Evolutionary conservation across 805 yeast genomes (phyloP).

Genomic region (Pichia occidentalis): DNA sequence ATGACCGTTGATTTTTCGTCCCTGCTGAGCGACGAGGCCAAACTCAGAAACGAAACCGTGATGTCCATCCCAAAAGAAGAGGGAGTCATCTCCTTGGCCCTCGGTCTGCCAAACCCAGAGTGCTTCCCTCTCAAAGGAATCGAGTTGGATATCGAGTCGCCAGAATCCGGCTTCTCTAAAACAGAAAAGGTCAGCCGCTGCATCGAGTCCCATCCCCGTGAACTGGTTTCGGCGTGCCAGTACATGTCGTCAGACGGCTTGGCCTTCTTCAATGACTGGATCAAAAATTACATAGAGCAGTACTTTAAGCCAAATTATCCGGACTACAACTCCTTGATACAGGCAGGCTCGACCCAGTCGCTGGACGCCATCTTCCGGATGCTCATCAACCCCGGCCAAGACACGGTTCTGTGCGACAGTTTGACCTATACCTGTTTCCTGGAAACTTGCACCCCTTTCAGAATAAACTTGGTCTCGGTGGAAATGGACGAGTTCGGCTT

Average conservation of each 20-base stretch:
- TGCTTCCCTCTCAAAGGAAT: constrained; percentile 41
- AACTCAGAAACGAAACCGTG: constrained; percentile 24
- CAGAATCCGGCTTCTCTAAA: constrained; percentile 37
- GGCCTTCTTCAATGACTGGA: constrained; percentile 34
- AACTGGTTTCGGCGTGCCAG: constrained; percentile 44
- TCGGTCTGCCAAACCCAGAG: constrained; percentile 50
- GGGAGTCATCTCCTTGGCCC: constrained; percentile 44
- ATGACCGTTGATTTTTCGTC: constrained; percentile 20
- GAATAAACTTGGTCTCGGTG: constrained; percentile 62
- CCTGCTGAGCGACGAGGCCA: constrained; percentile 19
- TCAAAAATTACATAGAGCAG: constrained; percentile 36
- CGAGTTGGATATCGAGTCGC: constrained; percentile 28
- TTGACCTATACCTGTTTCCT: constrained; percentile 78
- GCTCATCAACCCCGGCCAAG: constrained; percentile 64
- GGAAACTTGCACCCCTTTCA: constrained; percentile 72
- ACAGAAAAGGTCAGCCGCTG: constrained; percentile 32
- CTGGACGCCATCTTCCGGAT: constrained; percentile 82
- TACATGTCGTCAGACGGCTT: constrained; percentile 47
- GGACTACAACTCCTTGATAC: constrained; percentile 65
- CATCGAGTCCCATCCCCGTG: constrained; percentile 15
- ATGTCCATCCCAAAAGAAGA: constrained; percentile 21
- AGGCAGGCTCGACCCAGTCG: constrained; percentile 85
- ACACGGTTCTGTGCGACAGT: constrained; percentile 76
- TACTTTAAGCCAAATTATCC: constrained; percentile 40
- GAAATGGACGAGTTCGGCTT: constrained; percentile 77